phyloP scores from a whole-genome alignment of 169 alveolate genomes.

The Cytauxzoon felis region DNA sequence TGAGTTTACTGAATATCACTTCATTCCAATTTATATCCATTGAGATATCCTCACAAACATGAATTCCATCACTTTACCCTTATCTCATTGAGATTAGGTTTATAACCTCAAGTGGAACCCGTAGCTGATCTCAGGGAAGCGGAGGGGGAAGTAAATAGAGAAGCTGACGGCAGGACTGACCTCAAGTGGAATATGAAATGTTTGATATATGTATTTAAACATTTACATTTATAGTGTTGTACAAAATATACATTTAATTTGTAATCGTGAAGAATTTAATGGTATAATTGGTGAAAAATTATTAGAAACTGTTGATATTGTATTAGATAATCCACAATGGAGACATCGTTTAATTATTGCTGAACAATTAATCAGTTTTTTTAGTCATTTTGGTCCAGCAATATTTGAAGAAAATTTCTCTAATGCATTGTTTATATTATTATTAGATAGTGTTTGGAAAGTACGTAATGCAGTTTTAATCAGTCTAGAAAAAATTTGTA shows the following conservation, averaged over 20 bases:
- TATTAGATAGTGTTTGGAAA: conserved; percentile 60
- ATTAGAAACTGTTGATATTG: conserved; percentile 29
- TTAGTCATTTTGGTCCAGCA: conserved; percentile 41
- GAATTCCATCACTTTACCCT: too few relatives aligned
- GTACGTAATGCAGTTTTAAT: conserved; percentile 42
- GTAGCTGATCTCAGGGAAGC: too few relatives aligned
- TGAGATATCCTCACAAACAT: too few relatives aligned
- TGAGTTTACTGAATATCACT: too few relatives aligned
- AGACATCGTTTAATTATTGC: conserved; percentile 53
- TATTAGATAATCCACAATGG: conserved; percentile 40
- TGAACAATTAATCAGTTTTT: conserved; percentile 31
- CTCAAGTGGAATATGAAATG: too few relatives aligned
- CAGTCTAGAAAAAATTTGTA: conserved; percentile 35
- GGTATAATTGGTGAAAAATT: conserved; percentile 19
- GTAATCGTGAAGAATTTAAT: conserved; percentile 40
- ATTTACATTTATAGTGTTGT: conserved; percentile 5
- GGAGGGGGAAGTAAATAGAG: too few relatives aligned
- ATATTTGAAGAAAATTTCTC: conserved; percentile 32
- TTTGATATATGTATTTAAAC: too few relatives aligned
- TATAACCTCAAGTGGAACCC: too few relatives aligned
- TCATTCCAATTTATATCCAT: too few relatives aligned
- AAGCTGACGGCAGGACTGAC: too few relatives aligned
- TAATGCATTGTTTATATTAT: conserved; percentile 23
- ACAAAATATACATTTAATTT: conserved; percentile 36
- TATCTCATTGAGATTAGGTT: too few relatives aligned